These are phyloP conservation scores for Euphorbia tirucalli DNA, from an alignment of 345 rosid genomes.

Conservation along the genomic window DNA sequence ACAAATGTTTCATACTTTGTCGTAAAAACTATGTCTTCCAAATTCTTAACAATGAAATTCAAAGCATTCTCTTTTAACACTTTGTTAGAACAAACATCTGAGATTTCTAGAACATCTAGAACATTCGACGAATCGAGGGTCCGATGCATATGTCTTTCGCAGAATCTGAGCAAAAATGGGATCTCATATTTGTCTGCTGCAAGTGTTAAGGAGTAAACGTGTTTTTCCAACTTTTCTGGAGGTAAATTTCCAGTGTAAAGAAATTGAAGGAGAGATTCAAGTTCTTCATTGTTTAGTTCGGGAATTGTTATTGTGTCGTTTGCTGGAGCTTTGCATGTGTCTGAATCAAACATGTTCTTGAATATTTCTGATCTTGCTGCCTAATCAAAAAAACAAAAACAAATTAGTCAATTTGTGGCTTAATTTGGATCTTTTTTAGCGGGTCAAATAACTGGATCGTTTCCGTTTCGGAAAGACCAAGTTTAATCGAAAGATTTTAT, in stretches of 20 bases:
- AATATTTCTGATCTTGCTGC: constrained; percentile 85
- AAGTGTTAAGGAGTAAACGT: constrained; percentile 48
- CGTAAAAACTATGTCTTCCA: constrained; percentile 59
- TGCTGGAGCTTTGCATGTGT: constrained; percentile 59
- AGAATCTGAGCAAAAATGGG: constrained; percentile 51
- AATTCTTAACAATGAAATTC: constrained; percentile 53
- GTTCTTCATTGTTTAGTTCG: constrained; percentile 59
- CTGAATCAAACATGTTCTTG: constrained; percentile 66
- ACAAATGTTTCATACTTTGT: constrained; percentile 59
- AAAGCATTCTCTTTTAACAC: constrained; percentile 50
- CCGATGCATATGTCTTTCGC: constrained; percentile 54
- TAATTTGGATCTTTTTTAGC: no score
- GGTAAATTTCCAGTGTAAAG: constrained; percentile 67
- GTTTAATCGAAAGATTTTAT: no score
- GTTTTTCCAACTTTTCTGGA: constrained; percentile 46
- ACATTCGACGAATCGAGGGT: constrained; percentile 46
- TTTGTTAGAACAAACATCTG: constrained; percentile 53
- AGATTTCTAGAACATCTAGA: constrained; percentile 62
- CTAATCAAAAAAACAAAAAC: constrained; percentile 24
- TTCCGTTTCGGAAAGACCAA: no score
- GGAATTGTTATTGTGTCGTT: constrained; percentile 48
- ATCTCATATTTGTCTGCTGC: constrained; percentile 83
- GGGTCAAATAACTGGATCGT: no score
- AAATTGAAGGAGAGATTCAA: constrained; percentile 71
- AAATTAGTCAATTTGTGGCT: no score